Percentiles rank a stretch among this genome's conserved stretches.
phyloP scores from a whole-genome alignment of 2,329 filamentous ascomycete genomes.

The Fusarium globosum region DNA sequence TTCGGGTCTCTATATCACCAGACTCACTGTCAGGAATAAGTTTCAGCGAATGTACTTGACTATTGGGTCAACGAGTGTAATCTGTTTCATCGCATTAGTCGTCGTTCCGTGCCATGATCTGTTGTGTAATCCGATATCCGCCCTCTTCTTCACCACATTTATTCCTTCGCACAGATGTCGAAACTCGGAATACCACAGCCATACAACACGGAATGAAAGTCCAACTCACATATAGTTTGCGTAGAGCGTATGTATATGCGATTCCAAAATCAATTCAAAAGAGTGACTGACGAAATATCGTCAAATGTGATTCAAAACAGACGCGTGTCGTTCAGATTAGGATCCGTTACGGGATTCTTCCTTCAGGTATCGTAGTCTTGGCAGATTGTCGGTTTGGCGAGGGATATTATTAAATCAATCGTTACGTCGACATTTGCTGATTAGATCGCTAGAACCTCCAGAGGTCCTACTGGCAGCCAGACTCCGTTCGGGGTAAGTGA shows the following conservation, averaged over 20 bases:
- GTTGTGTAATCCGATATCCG: not conserved
- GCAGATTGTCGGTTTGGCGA: conserved; percentile 29
- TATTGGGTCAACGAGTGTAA: conserved; percentile 63
- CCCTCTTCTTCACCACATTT: not conserved
- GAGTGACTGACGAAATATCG: conserved; percentile 62
- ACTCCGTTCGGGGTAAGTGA: conserved; percentile 39
- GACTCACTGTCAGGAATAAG: conserved; percentile 59
- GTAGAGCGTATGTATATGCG: conserved; percentile 46
- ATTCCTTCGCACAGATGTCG: not conserved
- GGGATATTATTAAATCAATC: conserved; percentile 46
- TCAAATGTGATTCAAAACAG: conserved; percentile 49
- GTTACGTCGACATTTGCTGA: conserved; percentile 48
- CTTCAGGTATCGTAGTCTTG: conserved; percentile 25
- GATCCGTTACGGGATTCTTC: conserved; percentile 39
- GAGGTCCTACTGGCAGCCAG: conserved; percentile 44
- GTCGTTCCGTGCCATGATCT: not conserved
- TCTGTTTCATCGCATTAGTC: conserved; percentile 37
- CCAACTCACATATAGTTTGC: conserved; percentile 46
- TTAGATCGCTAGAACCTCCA: conserved; percentile 45
- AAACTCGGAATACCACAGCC: not conserved
- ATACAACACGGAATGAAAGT: not conserved
- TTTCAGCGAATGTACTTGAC: conserved; percentile 71
- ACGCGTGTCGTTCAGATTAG: conserved; percentile 44
- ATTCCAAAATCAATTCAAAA: conserved; percentile 51
- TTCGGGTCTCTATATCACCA: not conserved